Base-by-base conservation (phyloP, 2,329 filamentous ascomycete genomes). In the Allantophomopsis lycopodina region DNA sequence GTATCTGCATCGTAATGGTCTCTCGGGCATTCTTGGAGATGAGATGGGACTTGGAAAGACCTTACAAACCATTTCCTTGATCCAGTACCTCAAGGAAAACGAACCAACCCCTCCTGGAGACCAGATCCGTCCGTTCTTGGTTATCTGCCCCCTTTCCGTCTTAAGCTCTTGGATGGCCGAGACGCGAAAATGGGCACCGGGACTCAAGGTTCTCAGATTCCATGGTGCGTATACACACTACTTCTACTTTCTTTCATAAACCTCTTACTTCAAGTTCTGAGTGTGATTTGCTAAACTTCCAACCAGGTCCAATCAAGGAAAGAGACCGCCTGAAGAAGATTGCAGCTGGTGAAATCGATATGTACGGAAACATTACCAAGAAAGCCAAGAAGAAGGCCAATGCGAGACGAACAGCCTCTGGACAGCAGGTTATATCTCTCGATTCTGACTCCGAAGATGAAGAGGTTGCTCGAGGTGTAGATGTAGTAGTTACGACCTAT, bases 31-130 rank as follows among this genome's bases (percentile, higher is more conserved):
- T 31, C 48, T 69, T 2, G 65, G 65, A 14, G 65, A 69, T 39
- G 65, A 68, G 40, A 69, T 68, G 65, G 65, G 65, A 15, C 54
- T 69, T 4, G 65, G 65, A 18, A 69, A 68, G 50, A 68, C 65
- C 1, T 49, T 69, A 7, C 65, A 69, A 45, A 68, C 65, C 0
- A 50, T 69, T 14, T 61, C 68, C 0, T 53, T 72, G 2, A 65
- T 71, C 20, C 65, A 69, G 42, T 58, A 64, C 28, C 46, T 70
- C 1, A 63, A 60, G 15, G 61, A 68, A 37, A 56, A 55, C 39
- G 52, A 55, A 35, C 53, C 52, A 13, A 45, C 55, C 44, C 23
- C 23, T 28, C 36, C 51, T 6, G 48, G 54, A 1, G 54, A 52
- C 0, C 50, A 63, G 35, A 48, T 53, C 32, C 51, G 62, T 16